Evolutionary conservation across 495 filamentous ascomycete genomes (phyloP), one percentile per base, ranked within the genome.

Genomic region (Neurospora discreta): DNA sequence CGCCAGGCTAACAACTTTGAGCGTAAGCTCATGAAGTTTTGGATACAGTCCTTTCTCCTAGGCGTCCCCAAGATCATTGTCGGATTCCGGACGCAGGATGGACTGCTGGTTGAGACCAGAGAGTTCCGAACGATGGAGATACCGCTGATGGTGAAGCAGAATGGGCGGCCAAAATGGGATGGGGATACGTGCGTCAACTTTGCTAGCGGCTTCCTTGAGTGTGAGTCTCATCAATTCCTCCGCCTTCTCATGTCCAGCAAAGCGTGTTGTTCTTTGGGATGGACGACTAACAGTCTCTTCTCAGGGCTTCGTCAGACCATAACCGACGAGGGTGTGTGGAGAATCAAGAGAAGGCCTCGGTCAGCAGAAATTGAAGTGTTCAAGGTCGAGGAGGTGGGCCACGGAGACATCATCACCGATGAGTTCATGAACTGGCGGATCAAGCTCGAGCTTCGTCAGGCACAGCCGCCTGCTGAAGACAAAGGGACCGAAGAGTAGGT

Each of bases 31-130:
- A 85, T 97, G 74, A 96, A 94, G 73, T 97, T 93, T 82, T 99
- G 95, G 95, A 91, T 93, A 20, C 95, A 99, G 75, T 97, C 93
- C 2, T 99, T 97, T 77, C 85, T 99, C 0, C 88, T 99, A 1
- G 95, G 94, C 8, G 93, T 98, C 3, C 92, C 93, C 0, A 95
- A 90, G 77, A 92, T 99, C 69, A 90, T 97, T 23, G 92, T 98
- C 3, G 95, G 95, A 1, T 97, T 95, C 77, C 90, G 96, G 23
- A 88, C 87, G 30, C 86, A 86, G 58, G 78, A 90, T 71, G 96
- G 96, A 6, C 88, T 92, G 65, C 84, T 98, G 42, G 81, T 83
- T 44, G 84, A 85, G 30, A 71, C 95, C 3, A 86, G 94, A 77
- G 92, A 97, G 77, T 84, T 96, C 7, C 88, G 93, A 73, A 97